Percentiles rank a stretch among this genome's conserved stretches.
These are phyloP conservation scores for Cladophialophora yegresii DNA, from an alignment of 2,329 filamentous ascomycete species.

Conservation along the genomic window DNA sequence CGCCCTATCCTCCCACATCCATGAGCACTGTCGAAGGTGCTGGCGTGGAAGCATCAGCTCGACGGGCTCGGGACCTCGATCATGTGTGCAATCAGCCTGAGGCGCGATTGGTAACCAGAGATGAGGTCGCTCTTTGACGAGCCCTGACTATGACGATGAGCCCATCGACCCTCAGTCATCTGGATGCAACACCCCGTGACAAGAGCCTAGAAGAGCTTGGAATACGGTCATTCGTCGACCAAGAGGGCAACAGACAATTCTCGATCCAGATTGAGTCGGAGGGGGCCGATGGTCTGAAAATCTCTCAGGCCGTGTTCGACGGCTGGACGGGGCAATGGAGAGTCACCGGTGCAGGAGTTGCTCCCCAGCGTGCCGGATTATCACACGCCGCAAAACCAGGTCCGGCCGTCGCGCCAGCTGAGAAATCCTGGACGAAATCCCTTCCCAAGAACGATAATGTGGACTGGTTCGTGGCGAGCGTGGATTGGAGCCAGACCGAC, in stretches of 20 bases:
- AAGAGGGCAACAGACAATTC: constrained; percentile 20
- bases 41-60: not conserved
- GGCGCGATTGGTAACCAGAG: no score
- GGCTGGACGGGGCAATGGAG: constrained; percentile 11
- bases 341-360: not conserved
- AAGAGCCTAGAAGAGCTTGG: constrained; percentile 21
- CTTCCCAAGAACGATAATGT: constrained; percentile 39
- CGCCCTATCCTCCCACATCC: not conserved
- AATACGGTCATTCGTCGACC: constrained; percentile 13
- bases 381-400: not conserved
- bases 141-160: not conserved
- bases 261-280: constrained; percentile 15
- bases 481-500: constrained; percentile 53
- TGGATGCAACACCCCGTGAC: not conserved
- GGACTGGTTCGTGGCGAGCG: constrained; percentile 43
- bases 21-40: not conserved
- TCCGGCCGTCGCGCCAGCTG: not conserved
- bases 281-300: not conserved
- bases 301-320: constrained; percentile 12
- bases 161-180: not conserved
- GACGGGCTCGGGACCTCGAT: no score
- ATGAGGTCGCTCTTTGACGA: not conserved
- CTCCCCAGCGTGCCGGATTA: not conserved
- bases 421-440: constrained; percentile 23
- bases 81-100: no score